Evolutionary conservation across 257 asterid genomes (phyloP), one percentile per base, ranked within the genome.

Genomic region (Nicotiana obtusifolia): DNA sequence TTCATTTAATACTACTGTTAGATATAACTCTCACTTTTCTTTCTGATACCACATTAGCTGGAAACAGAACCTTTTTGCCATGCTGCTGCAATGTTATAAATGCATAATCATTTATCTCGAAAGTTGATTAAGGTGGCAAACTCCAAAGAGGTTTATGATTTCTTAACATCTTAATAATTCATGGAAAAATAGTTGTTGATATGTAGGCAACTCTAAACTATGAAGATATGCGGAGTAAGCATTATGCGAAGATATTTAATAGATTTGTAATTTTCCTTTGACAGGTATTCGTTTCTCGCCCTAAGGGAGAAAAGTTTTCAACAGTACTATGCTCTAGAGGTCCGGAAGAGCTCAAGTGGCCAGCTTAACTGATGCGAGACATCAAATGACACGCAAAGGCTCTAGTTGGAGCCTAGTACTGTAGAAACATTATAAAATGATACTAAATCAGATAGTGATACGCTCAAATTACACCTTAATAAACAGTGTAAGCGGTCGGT

Each of bases 251-350:
- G 15, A 7, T 30, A 53, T 15, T 76, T 41, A 30, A 28, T 4
- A 53, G 73, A 75, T 24, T 80, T 20, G n/a, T 17, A 37, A 41
- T 68, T 41, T 10, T 62, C 66, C 87, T 71, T 61, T 33, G 78
- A 78, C 93, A 95, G 99, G 85, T 88, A 80, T 95, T 95, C 87
- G 91, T 95, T 86, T 88, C 97, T 35, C 91, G 97, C 49, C 91
- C 97, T 19, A 87, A 87, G 77, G 97, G 95, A 79, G 88, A 87
- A 83, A 92, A 83, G 52, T 87, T 83, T 87, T 91, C 98, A 54
- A 89, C 91, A 77, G 98, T 94, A 57, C 89, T 95, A 41, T 95
- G 94, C 90, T 91, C 98, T 19, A 86, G 85, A 84, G 82, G 83
- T 85, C 91, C 90, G 8, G 91, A 88, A 64, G 81, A 83, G 28